These are phyloP conservation scores for Lanzia echinophila DNA, from an alignment of 2,329 filamentous ascomycete species.

Conservation along the genomic window DNA sequence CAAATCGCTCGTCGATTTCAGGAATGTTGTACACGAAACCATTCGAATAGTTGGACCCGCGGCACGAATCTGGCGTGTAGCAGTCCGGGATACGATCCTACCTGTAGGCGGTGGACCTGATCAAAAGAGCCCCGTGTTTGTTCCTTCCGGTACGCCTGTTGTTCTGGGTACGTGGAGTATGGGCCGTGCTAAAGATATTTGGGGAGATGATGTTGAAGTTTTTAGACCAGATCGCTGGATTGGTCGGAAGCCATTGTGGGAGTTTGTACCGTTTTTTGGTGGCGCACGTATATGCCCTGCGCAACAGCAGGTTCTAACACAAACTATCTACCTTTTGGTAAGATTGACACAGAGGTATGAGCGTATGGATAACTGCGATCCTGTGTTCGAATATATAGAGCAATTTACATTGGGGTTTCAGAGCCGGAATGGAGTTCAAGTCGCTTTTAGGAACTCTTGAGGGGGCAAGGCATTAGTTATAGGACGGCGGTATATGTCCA, in stretches of 20 bases:
- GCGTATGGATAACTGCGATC: conserved; percentile 9
- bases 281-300: conserved; percentile 53
- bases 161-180: conserved; percentile 19
- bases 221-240: conserved; percentile 72
- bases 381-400: conserved; percentile 1
- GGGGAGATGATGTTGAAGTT: conserved; percentile 61
- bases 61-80: conserved; percentile 11
- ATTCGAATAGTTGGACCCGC: conserved; percentile 13
- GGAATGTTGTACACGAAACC: conserved; percentile 51
- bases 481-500: too few species aligned
- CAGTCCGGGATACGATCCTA: conserved; percentile 21
- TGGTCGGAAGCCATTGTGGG: conserved; percentile 56
- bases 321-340: conserved; percentile 8
- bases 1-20: conserved; percentile 45
- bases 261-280: conserved; percentile 67
- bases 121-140: conserved; percentile 21
- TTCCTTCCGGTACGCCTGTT: conserved; percentile 20
- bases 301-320: conserved; percentile 10
- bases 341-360: conserved; percentile 6
- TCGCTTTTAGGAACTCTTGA: not conserved
- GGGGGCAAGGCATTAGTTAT: too few species aligned
- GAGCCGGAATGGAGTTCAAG: not conserved
- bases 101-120: conserved; percentile 28
- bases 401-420: not conserved
- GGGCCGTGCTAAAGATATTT: conserved; percentile 45